These are phyloP conservation scores for Heliocybe sulcata DNA, from an alignment of 1,284 basidiomycete genomes.

Conservation along the genomic window DNA sequence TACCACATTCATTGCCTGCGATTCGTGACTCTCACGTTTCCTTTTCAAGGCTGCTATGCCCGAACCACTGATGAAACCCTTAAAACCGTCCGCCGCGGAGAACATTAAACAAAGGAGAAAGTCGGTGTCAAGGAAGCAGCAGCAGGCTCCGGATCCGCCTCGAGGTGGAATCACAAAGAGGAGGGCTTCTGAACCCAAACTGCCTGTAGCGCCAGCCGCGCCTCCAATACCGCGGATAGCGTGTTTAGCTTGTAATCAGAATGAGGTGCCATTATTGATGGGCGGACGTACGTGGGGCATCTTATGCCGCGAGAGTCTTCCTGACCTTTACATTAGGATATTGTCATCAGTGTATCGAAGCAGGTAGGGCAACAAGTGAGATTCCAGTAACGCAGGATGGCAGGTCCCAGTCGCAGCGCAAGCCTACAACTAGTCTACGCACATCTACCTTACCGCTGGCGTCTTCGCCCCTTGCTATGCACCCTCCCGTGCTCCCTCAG, in stretches of 20 bases:
- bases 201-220: constrained; percentile 12
- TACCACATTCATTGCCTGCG: neutral
- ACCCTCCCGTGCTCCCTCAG: neutral
- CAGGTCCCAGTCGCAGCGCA: neutral
- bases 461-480: neutral
- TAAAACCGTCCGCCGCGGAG: constrained; percentile 27
- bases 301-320: neutral
- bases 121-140: constrained; percentile 17
- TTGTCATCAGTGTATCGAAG: constrained; percentile 38
- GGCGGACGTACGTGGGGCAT: constrained; percentile 50
- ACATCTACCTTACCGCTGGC: neutral
- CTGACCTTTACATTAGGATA: constrained; percentile 31
- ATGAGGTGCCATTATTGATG: constrained; percentile 63
- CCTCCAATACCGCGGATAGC: constrained; percentile 31
- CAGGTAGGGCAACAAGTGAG: constrained; percentile 19
- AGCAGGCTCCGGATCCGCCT: constrained; percentile 12
- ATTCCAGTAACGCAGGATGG: neutral
- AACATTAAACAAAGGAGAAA: constrained; percentile 12
- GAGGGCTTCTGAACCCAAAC: constrained; percentile 13
- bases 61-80: constrained; percentile 43
- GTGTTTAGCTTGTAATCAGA: constrained; percentile 51
- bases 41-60: constrained; percentile 35
- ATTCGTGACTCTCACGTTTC: neutral
- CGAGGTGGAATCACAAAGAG: constrained; percentile 14
- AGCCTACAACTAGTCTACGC: neutral